Base-by-base conservation (phyloP, 1,139 yeast species). In the Pichia sp. region DNA sequence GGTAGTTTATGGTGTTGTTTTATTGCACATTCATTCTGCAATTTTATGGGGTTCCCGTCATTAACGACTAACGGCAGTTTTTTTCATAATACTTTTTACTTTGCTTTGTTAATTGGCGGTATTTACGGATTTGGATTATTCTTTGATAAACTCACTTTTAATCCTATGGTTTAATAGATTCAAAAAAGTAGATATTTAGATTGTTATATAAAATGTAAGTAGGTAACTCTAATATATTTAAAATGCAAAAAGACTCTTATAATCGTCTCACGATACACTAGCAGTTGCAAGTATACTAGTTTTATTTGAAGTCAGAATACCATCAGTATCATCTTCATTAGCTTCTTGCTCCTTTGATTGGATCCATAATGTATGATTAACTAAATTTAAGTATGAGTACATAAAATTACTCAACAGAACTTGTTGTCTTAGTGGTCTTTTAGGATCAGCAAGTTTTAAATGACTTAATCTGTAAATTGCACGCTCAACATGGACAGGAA, bases 351-450 rank as follows among this genome's bases (percentile, higher is more conserved):
- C 55, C 35, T 58, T 60, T 35, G 80, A 87, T 56, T 84, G 90
- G 52, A 84, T 65, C 62, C 82, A 87, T 54, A 84, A 69, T 7
- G 92, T 82, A 57, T 90, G 97, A 63, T 92, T 95, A 47, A 92
- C 96, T 64, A 92, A 71, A 60, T 92, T 92, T 70, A 92, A 74
- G 65, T 92, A 92, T 0, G 97, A 94, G 62, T 92, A 92, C 98
- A 92, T 92, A 74, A 92, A 92, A 63, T 94, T 94, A 47, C 96
- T 87, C 53, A 92, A 67, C 42, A 92, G 65, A 3, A 92, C 98
- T 62, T 92, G 98, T 60, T 94, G 97, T 32, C 90, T 74, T 50
- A 92, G 69, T 22, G 95, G 95, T 47, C 97, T 70, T 59, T 87
- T 85, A 1, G 97, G 94, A 60, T 94, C 95, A 35, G 97, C 96